These are phyloP conservation scores for Piper betle DNA, from an alignment of 164 flowering plant species.

Conservation along the genomic window DNA sequence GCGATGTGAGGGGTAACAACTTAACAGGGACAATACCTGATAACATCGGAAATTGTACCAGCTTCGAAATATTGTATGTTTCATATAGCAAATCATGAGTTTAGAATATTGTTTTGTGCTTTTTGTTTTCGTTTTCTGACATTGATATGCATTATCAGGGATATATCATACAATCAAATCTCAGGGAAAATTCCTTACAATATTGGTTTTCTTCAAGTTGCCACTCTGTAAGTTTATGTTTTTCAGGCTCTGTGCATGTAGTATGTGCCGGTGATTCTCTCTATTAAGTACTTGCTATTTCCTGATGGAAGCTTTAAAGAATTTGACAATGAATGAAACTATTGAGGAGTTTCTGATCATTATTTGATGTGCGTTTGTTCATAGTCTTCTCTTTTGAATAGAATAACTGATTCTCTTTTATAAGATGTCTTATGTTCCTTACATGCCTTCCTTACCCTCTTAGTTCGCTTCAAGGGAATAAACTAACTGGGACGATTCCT, in stretches of 20 bases:
- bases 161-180: slow-evolving; percentile 83
- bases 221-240: slow-evolving; percentile 56
- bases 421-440: background rate
- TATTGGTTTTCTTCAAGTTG: slow-evolving; percentile 91
- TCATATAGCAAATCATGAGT: background rate
- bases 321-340: too few species aligned
- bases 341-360: too few species aligned
- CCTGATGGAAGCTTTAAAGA: too few species aligned
- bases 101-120: background rate
- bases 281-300: too few species aligned
- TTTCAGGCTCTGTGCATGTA: background rate
- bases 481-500: slow-evolving; percentile 72
- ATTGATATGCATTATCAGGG: slow-evolving; percentile 29
- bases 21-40: slow-evolving; percentile 75
- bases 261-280: background rate
- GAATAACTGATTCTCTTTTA: background rate
- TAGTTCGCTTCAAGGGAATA: slow-evolving; percentile 91
- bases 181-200: slow-evolving; percentile 92
- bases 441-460: background rate
- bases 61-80: slow-evolving; percentile 80
- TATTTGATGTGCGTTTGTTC: too few species aligned
- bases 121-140: background rate
- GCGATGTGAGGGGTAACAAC: slow-evolving; percentile 89
- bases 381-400: background rate
- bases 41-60: slow-evolving; percentile 88